Evolutionary conservation across 768 basidiomycete genomes (phyloP).

Genomic region (Baorangia bicolor): DNA sequence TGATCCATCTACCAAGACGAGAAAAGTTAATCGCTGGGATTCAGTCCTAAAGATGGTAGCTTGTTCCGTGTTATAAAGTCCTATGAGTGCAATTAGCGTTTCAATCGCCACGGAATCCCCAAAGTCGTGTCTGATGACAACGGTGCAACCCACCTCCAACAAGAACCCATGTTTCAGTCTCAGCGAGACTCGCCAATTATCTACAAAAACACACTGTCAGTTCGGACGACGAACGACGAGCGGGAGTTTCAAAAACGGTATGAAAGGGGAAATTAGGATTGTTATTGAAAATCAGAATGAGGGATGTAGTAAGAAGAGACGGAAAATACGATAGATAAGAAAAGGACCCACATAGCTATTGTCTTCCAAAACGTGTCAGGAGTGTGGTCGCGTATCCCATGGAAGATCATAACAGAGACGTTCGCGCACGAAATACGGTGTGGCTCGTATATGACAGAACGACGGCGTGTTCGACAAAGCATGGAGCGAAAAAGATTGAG

Average conservation of each 20-base stretch:
- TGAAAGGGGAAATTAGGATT: no score
- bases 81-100: constrained; percentile 36
- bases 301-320: not conserved
- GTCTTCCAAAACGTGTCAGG: constrained; percentile 84
- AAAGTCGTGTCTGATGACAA: constrained; percentile 4
- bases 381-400: constrained; percentile 38
- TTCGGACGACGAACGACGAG: no score
- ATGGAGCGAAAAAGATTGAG: constrained; percentile 64
- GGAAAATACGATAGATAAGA: not conserved
- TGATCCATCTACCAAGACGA: not conserved
- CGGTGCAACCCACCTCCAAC: constrained; percentile 42
- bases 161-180: constrained; percentile 77
- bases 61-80: constrained; percentile 59
- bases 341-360: constrained; percentile 66
- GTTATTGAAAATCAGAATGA: not conserved
- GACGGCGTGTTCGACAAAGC: not conserved
- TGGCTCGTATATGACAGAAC: not conserved
- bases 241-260: no score
- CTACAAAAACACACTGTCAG: constrained; percentile 29
- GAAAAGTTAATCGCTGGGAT: constrained; percentile 48
- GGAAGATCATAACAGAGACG: no score
- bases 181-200: constrained; percentile 64
- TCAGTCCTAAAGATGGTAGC: constrained; percentile 78
- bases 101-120: not conserved
- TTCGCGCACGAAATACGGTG: no score